Evolutionary conservation across 306 rosid species (phyloP), one percentile per base, ranked within the genome.

Genomic region (Rubus parviflorus): DNA sequence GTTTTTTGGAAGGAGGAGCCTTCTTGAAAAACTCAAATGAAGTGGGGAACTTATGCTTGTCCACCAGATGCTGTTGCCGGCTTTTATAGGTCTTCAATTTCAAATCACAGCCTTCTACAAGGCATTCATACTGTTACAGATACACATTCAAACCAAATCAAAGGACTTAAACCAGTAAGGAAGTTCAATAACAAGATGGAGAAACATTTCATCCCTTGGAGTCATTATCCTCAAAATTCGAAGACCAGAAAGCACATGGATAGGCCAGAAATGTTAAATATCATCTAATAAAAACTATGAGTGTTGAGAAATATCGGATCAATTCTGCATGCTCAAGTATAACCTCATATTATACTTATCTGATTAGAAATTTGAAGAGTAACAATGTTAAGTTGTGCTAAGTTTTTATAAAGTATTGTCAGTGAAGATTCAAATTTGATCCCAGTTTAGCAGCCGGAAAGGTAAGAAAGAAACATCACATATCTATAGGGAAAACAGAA

Each of bases 61-160:
- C 99, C 75, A 90, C 87, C 70, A 95, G 90, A 86, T 95, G 99
- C 81, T 89, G 96, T 61, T 89, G 93, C 81, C 99, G 86, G 46
- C 94, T 81, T 78, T 86, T 85, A 75, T 87, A 89, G 86, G 70
- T 88, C 89, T 92, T 92, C 84, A 95, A 88, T 87, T 95, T 95
- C 87, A 92, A 85, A 77, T 82, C 89, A 80, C 99, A 95, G 42
- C 90, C 89, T 86, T 95, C 96, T 77, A 95, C 90, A 53, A 95
- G 86, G 88, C 97, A 92, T 85, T 92, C 97, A 76, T 95, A 92
- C 99, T 95, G 85, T 74, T 70, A 60, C 68, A 83, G 35, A 66
- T 2, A 35, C 47, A 37, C n/a, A 81, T 16, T 46, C 3, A 25
- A 22, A 66, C 52, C 7, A 67, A 38, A 23, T 47, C 52, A 22